Conservation (phyloP, 2,329 filamentous ascomycete species). For the Fusarium aywerte region DNA sequence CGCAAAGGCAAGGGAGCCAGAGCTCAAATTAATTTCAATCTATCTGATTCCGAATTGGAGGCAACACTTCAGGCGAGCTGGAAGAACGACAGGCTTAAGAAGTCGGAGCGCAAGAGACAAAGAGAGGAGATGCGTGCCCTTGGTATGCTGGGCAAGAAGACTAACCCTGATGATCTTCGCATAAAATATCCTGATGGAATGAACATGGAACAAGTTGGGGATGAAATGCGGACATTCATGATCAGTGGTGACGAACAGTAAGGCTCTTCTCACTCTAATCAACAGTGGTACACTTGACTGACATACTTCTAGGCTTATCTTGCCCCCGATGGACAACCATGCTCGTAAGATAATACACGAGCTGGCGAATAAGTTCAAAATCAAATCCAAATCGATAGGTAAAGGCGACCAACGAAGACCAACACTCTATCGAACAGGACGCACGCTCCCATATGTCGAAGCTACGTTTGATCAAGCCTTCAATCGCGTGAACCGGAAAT, state of each 20-base stretch:
- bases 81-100: constrained; percentile 76
- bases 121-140: constrained; percentile 75
- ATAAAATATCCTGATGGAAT: constrained; percentile 80
- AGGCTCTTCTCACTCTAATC: constrained; percentile 37
- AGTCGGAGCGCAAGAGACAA: constrained; percentile 74
- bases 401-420: constrained; percentile 78
- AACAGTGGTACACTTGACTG: constrained; percentile 15
- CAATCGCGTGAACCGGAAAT: constrained; percentile 58
- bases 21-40: constrained; percentile 61
- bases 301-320: constrained; percentile 64
- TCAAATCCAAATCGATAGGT: constrained; percentile 88
- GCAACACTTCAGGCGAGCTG: constrained; percentile 67
- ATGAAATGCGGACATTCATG: constrained; percentile 79
- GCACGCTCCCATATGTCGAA: constrained; percentile 71
- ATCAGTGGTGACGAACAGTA: constrained; percentile 71
- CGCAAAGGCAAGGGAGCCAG: constrained; percentile 72
- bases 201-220: constrained; percentile 73
- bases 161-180: constrained; percentile 68
- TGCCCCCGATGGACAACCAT: constrained; percentile 86
- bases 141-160: constrained; percentile 71
- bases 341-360: constrained; percentile 84
- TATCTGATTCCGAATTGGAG: constrained; percentile 75
- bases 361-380: constrained; percentile 76
- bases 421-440: constrained; percentile 77
- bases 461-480: constrained; percentile 59